A percentile compares a stretch with the other conserved stretches of the same genome.
Evolutionary conservation across 306 rosid genomes (phyloP).

Genomic region (Ceratonia siliqua): DNA sequence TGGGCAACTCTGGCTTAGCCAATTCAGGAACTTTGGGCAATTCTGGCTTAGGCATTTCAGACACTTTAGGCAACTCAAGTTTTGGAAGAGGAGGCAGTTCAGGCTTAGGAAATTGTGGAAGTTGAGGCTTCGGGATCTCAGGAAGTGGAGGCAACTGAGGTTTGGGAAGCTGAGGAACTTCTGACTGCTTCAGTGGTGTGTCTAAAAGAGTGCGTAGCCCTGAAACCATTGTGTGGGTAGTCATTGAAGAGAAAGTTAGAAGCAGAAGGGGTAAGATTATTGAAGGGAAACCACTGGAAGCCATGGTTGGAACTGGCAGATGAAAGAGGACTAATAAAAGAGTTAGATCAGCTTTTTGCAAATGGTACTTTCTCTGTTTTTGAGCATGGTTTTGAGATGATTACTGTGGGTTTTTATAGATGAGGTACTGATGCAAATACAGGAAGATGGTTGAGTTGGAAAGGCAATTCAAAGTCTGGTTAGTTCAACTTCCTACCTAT

Average conservation of each 20-base stretch:
- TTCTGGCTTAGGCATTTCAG: neutral
- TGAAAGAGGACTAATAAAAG: too few species aligned
- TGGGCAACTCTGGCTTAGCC: neutral
- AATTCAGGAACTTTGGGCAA: neutral
- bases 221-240: neutral
- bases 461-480: neutral
- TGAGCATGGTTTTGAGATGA: neutral
- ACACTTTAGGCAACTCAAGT: constrained; percentile 14
- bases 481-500: constrained; percentile 21
- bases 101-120: constrained; percentile 1
- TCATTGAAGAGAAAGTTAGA: constrained; percentile 20
- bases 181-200: constrained; percentile 10
- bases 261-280: constrained; percentile 15
- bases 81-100: constrained; percentile 7
- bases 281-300: neutral
- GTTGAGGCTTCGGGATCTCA: constrained; percentile 23
- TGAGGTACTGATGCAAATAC: neutral
- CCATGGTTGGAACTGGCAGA: constrained; percentile 24
- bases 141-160: constrained; percentile 24
- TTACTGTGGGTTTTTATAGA: constrained; percentile 11
- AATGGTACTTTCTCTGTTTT: neutral
- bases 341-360: neutral
- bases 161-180: constrained; percentile 17
- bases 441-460: neutral
- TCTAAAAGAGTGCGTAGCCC: constrained; percentile 38